Percentiles rank a stretch among this genome's conserved stretches.
phyloP scores from a whole-genome alignment of 495 filamentous ascomycete genomes.

The Tetracladium setigerum region DNA sequence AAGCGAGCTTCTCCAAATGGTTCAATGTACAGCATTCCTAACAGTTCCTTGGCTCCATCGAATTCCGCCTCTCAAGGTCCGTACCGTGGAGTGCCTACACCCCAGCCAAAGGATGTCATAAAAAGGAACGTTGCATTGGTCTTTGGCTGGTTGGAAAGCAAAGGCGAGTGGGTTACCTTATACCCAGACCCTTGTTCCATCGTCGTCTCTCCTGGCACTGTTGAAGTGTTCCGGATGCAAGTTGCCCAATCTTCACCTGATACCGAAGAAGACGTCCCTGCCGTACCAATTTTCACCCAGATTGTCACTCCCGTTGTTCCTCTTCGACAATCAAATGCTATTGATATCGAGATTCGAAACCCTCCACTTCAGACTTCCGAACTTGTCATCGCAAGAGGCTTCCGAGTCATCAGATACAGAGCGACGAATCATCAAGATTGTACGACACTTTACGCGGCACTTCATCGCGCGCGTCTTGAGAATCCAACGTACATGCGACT shows the following conservation, averaged over 20 bases:
- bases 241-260: conserved; percentile 30
- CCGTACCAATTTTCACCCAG: conserved; percentile 59
- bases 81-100: conserved; percentile 46
- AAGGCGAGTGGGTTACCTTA: conserved; percentile 72
- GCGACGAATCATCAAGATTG: conserved; percentile 70
- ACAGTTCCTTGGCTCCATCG: conserved; percentile 58
- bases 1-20: conserved; percentile 9
- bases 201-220: conserved; percentile 71
- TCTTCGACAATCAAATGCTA: conserved; percentile 77
- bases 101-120: conserved; percentile 41
- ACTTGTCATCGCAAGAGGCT: conserved; percentile 50
- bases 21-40: conserved; percentile 37
- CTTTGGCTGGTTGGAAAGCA: conserved; percentile 75
- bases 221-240: conserved; percentile 73
- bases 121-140: conserved; percentile 66
- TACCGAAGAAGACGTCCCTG: conserved; percentile 17
- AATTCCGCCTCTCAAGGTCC: conserved; percentile 68
- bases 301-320: conserved; percentile 85
- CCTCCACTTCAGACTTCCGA: conserved; percentile 64
- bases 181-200: conserved; percentile 71
- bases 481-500: conserved; percentile 85
- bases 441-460: conserved; percentile 68
- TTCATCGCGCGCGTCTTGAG: conserved; percentile 76
- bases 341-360: conserved; percentile 91
- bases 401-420: conserved; percentile 67